Conservation (phyloP, 2,329 filamentous ascomycete species). For the Aureobasidium lini region DNA sequence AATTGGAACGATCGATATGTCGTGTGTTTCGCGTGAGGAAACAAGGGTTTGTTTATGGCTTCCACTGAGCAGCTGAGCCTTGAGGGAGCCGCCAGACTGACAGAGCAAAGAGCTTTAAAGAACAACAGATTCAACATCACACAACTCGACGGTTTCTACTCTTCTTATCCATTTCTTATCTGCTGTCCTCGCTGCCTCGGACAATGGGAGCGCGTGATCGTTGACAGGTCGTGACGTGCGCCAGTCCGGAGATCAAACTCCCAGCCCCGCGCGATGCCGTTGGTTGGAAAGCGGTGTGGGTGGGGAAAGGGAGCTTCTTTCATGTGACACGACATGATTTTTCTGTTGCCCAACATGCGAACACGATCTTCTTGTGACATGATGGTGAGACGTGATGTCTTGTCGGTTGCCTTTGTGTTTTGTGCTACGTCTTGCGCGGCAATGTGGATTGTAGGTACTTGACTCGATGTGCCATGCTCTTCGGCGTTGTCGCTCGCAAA, state of each 20-base stretch:
- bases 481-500: background rate
- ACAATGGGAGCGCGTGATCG: conserved; percentile 4
- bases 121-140: background rate
- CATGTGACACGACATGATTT: conserved; percentile 9
- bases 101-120: background rate
- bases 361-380: background rate
- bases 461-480: background rate
- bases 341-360: background rate
- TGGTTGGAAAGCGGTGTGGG: conserved; percentile 8
- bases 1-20: background rate
- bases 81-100: background rate
- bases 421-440: background rate
- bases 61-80: background rate
- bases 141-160: background rate
- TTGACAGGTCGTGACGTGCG: background rate
- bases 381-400: background rate
- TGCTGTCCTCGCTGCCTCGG: background rate
- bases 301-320: background rate
- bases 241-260: background rate
- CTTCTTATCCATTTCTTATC: background rate
- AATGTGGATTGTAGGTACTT: background rate
- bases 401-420: background rate
- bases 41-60: background rate
- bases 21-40: background rate
- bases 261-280: conserved; percentile 7